These are phyloP conservation scores for Brassica carinata DNA, from an alignment of 345 rosid genomes.

Conservation along the genomic window DNA sequence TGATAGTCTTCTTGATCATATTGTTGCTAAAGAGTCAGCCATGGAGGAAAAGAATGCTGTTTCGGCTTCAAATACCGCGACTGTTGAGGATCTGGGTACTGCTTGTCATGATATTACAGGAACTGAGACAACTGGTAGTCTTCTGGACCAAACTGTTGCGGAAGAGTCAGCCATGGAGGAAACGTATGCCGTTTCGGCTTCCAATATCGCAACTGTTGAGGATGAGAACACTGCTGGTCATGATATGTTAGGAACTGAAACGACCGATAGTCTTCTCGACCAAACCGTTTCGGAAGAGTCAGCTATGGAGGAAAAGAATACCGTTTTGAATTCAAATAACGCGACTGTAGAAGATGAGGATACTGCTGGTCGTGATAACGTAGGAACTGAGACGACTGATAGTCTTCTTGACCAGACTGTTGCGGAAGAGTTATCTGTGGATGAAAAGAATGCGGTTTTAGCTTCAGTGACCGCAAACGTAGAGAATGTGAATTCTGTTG, in stretches of 20 bases:
- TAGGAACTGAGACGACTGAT: constrained; percentile 27
- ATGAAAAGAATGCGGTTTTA: constrained; percentile 39
- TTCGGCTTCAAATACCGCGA: too few species aligned
- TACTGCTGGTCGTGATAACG: constrained; percentile 36
- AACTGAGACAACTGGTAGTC: too few species aligned
- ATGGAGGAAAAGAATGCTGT: background rate
- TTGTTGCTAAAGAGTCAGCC: background rate
- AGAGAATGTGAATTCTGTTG: constrained; percentile 14
- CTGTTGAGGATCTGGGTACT: background rate
- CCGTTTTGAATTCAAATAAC: constrained; percentile 37
- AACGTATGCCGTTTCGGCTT: constrained; percentile 36
- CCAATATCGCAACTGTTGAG: constrained; percentile 37
- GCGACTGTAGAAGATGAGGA: constrained; percentile 32
- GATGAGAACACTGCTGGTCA: background rate
- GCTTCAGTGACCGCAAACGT: constrained; percentile 32
- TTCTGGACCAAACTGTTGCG: constrained; percentile 5
- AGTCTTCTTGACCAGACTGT: constrained; percentile 21
- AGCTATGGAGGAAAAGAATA: constrained; percentile 43
- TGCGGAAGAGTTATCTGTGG: constrained; percentile 43
- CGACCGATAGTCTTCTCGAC: background rate
- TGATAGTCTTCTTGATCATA: too few species aligned
- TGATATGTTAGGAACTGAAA: background rate
- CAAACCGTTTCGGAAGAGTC: constrained; percentile 36
- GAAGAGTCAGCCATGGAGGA: constrained; percentile 46
- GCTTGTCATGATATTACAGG: too few species aligned